phyloP scores from a whole-genome alignment of 2,329 filamentous ascomycete species.

The Exophiala phaeomuriformis region DNA sequence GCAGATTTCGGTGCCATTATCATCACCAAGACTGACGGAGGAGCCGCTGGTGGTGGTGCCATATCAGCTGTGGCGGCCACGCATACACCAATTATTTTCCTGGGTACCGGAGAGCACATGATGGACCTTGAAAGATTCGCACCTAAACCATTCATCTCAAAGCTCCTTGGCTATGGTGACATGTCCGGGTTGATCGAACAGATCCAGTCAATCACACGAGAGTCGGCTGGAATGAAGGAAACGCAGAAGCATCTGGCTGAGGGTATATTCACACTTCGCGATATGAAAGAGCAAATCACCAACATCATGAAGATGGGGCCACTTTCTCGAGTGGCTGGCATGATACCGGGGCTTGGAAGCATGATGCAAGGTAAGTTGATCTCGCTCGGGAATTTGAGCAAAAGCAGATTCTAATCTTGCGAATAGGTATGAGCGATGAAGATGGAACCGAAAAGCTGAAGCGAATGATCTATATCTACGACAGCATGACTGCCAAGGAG shows the following conservation, averaged over 20 bases:
- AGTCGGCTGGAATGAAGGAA: conserved; percentile 72
- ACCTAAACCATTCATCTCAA: conserved; percentile 86
- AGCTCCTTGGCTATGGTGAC: conserved; percentile 93
- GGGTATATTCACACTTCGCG: conserved; percentile 90
- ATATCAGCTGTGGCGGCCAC: conserved; percentile 97
- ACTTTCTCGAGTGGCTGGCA: conserved; percentile 91
- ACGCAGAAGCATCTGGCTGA: conserved; percentile 99
- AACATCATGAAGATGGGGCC: conserved; percentile 99
- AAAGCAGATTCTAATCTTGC: neutral
- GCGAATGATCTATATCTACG: conserved; percentile 98
- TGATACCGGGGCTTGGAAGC: conserved; percentile 91
- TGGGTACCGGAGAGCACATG: conserved; percentile 96
- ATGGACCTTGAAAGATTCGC: conserved; percentile 88
- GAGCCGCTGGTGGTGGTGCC: conserved; percentile 89
- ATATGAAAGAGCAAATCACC: conserved; percentile 86
- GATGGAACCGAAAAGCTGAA: conserved; percentile 90
- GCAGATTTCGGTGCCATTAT: conserved; percentile 97
- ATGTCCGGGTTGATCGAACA: conserved; percentile 93
- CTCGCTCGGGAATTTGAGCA: neutral
- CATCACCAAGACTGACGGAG: conserved; percentile 96
- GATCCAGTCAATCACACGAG: conserved; percentile 87
- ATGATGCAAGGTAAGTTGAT: conserved; percentile 69
- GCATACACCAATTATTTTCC: conserved; percentile 93
- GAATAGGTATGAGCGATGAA: conserved; percentile 79
- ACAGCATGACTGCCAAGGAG: conserved; percentile 95